Base-by-base conservation (phyloP, 495 filamentous ascomycete genomes). In the Trichoderma reesei region DNA sequence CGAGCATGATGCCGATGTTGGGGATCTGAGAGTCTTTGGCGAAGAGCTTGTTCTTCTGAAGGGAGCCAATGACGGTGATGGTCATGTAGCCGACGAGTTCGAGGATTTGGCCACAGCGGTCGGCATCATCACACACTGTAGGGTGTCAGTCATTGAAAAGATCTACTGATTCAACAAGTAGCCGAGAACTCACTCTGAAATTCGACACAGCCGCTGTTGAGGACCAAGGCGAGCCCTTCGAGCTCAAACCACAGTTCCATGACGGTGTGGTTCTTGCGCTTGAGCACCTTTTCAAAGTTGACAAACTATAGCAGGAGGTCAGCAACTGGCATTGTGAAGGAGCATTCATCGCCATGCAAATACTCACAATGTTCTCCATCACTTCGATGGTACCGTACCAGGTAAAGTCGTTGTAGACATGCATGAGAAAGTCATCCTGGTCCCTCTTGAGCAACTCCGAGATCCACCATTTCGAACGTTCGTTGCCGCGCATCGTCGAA, bases 341-440 rank as follows among this genome's bases (percentile, higher is more conserved):
- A 26, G 26, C 26, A 26, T 26, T 39, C 11, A 6, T 11, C 6
- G 59, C 13, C n/a, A 34, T 3, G 8, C 3, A 34, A 14, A 1
- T 46, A 37, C 59, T 38, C 34, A 61, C 59, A 14, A 61, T 38
- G 59, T 61, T 61, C 34, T 61, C 59, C 9, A 61, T 31, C 13
- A 37, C 34, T 39, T 61, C 59, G 1, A 39, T 61, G 14, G n/a
- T 39, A 11, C 59, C 59, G 3, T 38, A 36, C 18, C 8, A 10
- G 8, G 31, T 61, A 9, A 34, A 61, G 59, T 61, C 34, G 14
- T 61, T 39, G 33, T 36, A 61, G 34, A 61, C 39, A 34, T 37
- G n/a, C 5, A 61, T 14, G 8, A 3, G 3, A 14, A 9, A 61
- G 14, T 61, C 59, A 11, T 61, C 59, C 34, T 61, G 59, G 34